Evolutionary conservation across 2,329 filamentous ascomycete species (phyloP).

Genomic region (Sphaerostilbella broomeana): DNA sequence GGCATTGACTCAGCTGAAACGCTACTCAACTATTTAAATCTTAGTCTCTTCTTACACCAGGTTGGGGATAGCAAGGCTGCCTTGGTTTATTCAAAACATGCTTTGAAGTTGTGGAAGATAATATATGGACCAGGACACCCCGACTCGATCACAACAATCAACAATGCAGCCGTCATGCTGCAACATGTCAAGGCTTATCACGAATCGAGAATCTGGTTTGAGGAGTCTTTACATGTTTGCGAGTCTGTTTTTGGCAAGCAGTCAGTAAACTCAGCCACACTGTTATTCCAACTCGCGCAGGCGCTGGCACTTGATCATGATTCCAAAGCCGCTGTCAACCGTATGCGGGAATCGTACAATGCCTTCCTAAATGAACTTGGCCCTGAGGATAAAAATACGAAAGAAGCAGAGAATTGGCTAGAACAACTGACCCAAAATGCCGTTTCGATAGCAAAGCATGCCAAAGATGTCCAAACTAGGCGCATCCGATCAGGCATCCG

Average conservation of each 20-base stretch:
- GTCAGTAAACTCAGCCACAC: slow-evolving; percentile 87
- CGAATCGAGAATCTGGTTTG: slow-evolving; percentile 94
- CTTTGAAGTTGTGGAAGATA: slow-evolving; percentile 91
- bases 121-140: slow-evolving; percentile 92
- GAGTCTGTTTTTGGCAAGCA: slow-evolving; percentile 83
- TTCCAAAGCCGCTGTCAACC: slow-evolving; percentile 80
- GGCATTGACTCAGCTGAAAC: slow-evolving; percentile 93
- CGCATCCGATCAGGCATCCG: slow-evolving; percentile 64
- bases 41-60: slow-evolving; percentile 89
- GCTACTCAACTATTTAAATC: slow-evolving; percentile 89
- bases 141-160: slow-evolving; percentile 96
- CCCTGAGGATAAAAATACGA: slow-evolving; percentile 90
- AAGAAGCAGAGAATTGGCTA: slow-evolving; percentile 94
- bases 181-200: slow-evolving; percentile 92
- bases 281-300: slow-evolving; percentile 95
- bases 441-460: slow-evolving; percentile 87
- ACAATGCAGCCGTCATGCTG: slow-evolving; percentile 98
- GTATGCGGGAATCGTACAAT: slow-evolving; percentile 95
- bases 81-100: slow-evolving; percentile 85
- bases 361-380: slow-evolving; percentile 88
- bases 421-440: slow-evolving; percentile 94
- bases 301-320: slow-evolving; percentile 93
- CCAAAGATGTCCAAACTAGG: slow-evolving; percentile 75
- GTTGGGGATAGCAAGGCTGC: slow-evolving; percentile 83
- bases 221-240: slow-evolving; percentile 82